These are phyloP conservation scores for Pseudoperonospora humuli DNA, from an alignment of 352 stramenopile species.

Conservation along the genomic window DNA sequence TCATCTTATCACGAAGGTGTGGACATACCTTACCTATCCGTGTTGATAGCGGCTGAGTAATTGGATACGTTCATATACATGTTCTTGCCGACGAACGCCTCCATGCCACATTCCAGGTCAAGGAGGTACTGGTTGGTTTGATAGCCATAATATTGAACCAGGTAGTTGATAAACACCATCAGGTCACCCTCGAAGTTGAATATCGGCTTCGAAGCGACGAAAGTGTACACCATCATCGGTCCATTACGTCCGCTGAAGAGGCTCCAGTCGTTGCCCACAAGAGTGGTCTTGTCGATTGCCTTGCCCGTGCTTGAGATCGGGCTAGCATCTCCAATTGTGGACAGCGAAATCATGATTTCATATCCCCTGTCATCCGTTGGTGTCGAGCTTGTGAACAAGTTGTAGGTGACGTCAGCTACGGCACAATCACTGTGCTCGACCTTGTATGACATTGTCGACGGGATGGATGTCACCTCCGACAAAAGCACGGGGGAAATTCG, in stretches of 20 bases:
- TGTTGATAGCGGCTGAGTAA: constrained; percentile 25
- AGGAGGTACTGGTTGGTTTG: constrained; percentile 31
- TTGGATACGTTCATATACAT: constrained; percentile 24
- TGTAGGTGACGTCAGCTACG: constrained; percentile 32
- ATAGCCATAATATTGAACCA: constrained; percentile 25
- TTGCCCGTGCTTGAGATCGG: constrained; percentile 28
- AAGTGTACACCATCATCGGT: constrained; percentile 34
- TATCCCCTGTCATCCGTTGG: constrained; percentile 20
- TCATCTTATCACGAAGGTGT: constrained; percentile 8
- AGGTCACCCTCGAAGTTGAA: constrained; percentile 27
- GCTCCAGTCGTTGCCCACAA: constrained; percentile 16
- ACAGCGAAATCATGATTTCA: constrained; percentile 44
- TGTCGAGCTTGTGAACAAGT: constrained; percentile 30
- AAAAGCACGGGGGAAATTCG: constrained; percentile 27
- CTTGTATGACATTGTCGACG: constrained; percentile 25
- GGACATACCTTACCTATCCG: constrained; percentile 4
- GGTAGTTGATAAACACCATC: constrained; percentile 31
- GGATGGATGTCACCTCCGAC: constrained; percentile 26
- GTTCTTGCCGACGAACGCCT: constrained; percentile 27
- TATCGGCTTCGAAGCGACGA: constrained; percentile 24
- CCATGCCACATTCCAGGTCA: constrained; percentile 33
- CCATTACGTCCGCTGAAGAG: constrained; percentile 30
- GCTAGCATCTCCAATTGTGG: constrained; percentile 21
- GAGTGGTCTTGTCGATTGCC: neutral
- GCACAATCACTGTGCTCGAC: constrained; percentile 22